These are phyloP conservation scores for Aspergillus spinulosporus DNA, from an alignment of 2,329 filamentous ascomycete genomes.

Conservation along the genomic window DNA sequence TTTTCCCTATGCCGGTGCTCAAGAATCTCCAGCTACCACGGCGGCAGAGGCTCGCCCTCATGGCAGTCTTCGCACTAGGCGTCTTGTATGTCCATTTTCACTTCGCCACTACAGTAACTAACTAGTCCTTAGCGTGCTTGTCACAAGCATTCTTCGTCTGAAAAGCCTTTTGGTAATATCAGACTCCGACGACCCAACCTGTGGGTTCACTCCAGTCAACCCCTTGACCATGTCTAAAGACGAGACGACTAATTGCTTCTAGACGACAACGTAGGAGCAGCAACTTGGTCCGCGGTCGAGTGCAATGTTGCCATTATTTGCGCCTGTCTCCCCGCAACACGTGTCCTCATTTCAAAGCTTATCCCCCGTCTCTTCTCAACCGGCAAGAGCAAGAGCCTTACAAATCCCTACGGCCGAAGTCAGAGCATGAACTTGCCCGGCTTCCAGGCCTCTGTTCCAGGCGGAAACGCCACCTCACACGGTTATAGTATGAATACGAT, in stretches of 20 bases:
- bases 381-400: slow-evolving; percentile 23
- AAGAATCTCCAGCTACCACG: slow-evolving; percentile 41
- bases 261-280: slow-evolving; percentile 40
- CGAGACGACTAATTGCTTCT: not conserved
- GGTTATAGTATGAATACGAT: slow-evolving; percentile 6
- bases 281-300: slow-evolving; percentile 47
- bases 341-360: slow-evolving; percentile 28
- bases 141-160: slow-evolving; percentile 42
- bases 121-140: slow-evolving; percentile 33
- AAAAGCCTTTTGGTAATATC: slow-evolving; percentile 31
- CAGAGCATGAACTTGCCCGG: slow-evolving; percentile 21
- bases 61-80: slow-evolving; percentile 45
- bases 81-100: slow-evolving; percentile 38
- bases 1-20: slow-evolving; percentile 45
- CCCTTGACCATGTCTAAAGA: not conserved
- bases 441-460: slow-evolving; percentile 27
- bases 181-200: slow-evolving; percentile 31
- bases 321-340: slow-evolving; percentile 39
- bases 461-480: slow-evolving; percentile 3
- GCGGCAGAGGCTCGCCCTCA: slow-evolving; percentile 42
- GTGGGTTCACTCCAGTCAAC: slow-evolving; percentile 19
- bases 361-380: slow-evolving; percentile 33
- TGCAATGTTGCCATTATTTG: slow-evolving; percentile 46
- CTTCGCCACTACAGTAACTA: not conserved
- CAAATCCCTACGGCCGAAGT: slow-evolving; percentile 18